phyloP scores from a whole-genome alignment of 331 rosid species.

The Dryas integrifolia region DNA sequence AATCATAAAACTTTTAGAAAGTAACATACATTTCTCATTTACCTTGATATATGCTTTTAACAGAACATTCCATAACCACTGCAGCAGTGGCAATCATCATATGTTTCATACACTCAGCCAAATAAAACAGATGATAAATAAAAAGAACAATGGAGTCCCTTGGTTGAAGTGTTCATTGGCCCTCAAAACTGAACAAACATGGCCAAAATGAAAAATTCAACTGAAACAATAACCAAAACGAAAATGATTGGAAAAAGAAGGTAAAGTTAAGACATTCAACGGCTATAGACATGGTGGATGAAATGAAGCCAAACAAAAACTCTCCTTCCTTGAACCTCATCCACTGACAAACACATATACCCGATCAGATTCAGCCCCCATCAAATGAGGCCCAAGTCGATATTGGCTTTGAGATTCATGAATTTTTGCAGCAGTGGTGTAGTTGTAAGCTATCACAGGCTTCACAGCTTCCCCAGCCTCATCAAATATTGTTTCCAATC shows the following conservation, averaged over 20 bases:
- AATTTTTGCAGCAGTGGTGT: not conserved
- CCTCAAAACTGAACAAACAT: not conserved
- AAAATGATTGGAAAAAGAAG: not conserved
- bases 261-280: not conserved
- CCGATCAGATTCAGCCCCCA: too few relatives aligned
- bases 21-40: too few relatives aligned
- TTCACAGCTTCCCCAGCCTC: not conserved
- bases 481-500: not conserved
- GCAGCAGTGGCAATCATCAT: not conserved
- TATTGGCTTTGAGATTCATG: not conserved
- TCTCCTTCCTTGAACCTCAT: not conserved
- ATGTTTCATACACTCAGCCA: not conserved
- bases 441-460: not conserved
- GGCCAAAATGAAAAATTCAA: not conserved
- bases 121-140: not conserved
- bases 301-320: not conserved
- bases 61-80: too few relatives aligned
- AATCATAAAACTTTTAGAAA: too few relatives aligned
- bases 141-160: not conserved
- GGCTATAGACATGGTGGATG: slow-evolving; percentile 7
- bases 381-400: too few relatives aligned
- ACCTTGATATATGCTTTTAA: too few relatives aligned
- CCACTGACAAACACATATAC: not conserved
- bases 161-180: not conserved
- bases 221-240: not conserved